Evolutionary conservation across 805 yeast species (phyloP), one percentile per base, ranked within the genome.

Genomic region (Cyberlindnera maritima): DNA sequence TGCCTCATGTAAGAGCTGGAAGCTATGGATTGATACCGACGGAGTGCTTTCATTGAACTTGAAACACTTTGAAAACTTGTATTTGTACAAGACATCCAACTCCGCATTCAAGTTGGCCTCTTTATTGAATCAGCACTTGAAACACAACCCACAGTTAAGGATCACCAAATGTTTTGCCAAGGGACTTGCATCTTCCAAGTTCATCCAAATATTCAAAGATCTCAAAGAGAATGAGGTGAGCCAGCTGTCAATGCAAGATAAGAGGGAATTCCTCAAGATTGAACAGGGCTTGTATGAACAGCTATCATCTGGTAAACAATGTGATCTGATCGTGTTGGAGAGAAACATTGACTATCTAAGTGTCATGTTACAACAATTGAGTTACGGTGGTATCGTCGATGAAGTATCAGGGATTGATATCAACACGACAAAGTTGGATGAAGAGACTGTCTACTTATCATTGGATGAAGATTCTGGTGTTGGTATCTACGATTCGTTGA

Each of bases 311-410:
- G 70, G 70, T 11, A 68, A 76, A 39, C 83, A 82, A 48, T 76
- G 81, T 43, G 95, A 92, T 59, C 66, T 91, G 25, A 72, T 92
- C 6, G 83, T 91, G 1, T 59, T 92, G 18, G 98, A 92, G 60
- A 70, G 99, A 40, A 79, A 83, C 44, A 63, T 83, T 25, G 99
- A 92, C 65, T 74, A 79, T 36, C 63, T 86, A 4, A 80, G 96
- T 1, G 83, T 89, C 1, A 58, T 88, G 11, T 66, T 89, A 45
- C 79, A 82, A 21, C 97, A 91, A 57, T 66, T 91, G 56, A 86
- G 89, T 2, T 92, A 91, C 62, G 71, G 78, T 15, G 99, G 98
- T 0, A 69, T 94, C 14, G 69, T 90, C 18, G 91, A 87, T 61
- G 97, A 91, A 56, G 62, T 80, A 12, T 73, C 80, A 54, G 80